Conservation (phyloP, 1,284 basidiomycete genomes). For the Boletus austroedulis region DNA sequence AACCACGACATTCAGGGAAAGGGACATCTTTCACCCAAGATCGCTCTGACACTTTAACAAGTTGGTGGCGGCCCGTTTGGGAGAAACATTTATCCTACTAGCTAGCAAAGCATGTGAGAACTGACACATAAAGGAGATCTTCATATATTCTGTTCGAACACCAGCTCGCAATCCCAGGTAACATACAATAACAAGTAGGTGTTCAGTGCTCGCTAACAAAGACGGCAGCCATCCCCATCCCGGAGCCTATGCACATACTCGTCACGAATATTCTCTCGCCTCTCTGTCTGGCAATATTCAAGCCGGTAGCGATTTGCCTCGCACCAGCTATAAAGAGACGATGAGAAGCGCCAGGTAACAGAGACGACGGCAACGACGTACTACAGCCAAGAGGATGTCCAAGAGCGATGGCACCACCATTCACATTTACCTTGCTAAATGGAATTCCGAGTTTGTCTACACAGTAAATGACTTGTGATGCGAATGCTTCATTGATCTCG, state of each 20-base stretch:
- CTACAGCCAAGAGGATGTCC: conserved; percentile 83
- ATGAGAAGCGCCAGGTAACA: conserved; percentile 1
- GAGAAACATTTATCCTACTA: conserved; percentile 24
- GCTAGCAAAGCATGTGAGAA: too few relatives aligned
- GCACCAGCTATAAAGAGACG: conserved; percentile 59
- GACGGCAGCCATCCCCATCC: conserved; percentile 85
- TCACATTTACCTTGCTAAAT: conserved; percentile 79
- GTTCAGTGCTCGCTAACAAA: conserved; percentile 82
- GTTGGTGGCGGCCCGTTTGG: conserved; percentile 37
- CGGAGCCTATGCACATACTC: conserved; percentile 93
- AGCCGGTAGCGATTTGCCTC: conserved; percentile 83
- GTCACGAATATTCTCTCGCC: conserved; percentile 79
- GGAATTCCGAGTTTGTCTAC: conserved; percentile 76
- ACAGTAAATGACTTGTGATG: conserved; percentile 82
- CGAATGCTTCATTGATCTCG: conserved; percentile 96
- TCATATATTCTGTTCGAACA: not conserved
- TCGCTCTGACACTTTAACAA: conserved; percentile 37
- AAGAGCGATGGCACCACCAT: conserved; percentile 88
- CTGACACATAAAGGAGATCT: too few relatives aligned
- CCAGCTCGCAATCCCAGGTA: not conserved
- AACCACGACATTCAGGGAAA: conserved; percentile 51
- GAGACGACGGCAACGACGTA: conserved; percentile 41
- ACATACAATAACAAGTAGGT: not conserved
- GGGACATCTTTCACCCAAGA: conserved; percentile 47
- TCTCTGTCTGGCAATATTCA: conserved; percentile 80